These are phyloP conservation scores for Staphylotrichum longicolle DNA, from an alignment of 495 filamentous ascomycete genomes.

Conservation along the genomic window DNA sequence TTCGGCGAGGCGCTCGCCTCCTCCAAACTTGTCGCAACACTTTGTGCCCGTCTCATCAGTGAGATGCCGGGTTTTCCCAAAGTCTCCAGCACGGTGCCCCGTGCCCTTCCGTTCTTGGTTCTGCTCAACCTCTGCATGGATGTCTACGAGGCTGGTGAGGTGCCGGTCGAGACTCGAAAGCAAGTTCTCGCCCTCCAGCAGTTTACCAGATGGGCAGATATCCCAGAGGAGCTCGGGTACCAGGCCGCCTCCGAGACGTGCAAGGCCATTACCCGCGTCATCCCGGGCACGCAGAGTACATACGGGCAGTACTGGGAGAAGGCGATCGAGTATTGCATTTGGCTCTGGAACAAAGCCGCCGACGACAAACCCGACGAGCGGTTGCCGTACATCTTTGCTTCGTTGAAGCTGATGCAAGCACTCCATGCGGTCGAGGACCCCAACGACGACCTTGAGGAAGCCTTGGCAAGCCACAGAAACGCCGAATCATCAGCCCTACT, in stretches of 20 bases:
- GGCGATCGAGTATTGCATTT: conserved; percentile 55
- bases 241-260: conserved; percentile 60
- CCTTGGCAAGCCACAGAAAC: conserved; percentile 54
- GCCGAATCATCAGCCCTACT: conserved; percentile 57
- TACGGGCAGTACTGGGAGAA: conserved; percentile 86
- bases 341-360: conserved; percentile 51
- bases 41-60: conserved; percentile 55
- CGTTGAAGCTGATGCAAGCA: conserved; percentile 65
- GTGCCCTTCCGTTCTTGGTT: conserved; percentile 41
- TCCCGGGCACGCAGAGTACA: conserved; percentile 69
- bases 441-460: conserved; percentile 85
- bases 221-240: conserved; percentile 45
- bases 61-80: conserved; percentile 47
- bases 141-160: conserved; percentile 43
- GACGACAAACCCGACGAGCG: conserved; percentile 34
- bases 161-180: conserved; percentile 71
- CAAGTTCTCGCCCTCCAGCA: conserved; percentile 80
- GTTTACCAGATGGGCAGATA: conserved; percentile 64
- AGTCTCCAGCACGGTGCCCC: conserved; percentile 27
- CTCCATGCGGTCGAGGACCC: conserved; percentile 60
- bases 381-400: conserved; percentile 63
- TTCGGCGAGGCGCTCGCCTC: conserved; percentile 48
- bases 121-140: conserved; percentile 46
- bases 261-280: conserved; percentile 59
- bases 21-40: conserved; percentile 43